Conservation (phyloP, 129 eudicot species). For the Cynara cardunculus region DNA sequence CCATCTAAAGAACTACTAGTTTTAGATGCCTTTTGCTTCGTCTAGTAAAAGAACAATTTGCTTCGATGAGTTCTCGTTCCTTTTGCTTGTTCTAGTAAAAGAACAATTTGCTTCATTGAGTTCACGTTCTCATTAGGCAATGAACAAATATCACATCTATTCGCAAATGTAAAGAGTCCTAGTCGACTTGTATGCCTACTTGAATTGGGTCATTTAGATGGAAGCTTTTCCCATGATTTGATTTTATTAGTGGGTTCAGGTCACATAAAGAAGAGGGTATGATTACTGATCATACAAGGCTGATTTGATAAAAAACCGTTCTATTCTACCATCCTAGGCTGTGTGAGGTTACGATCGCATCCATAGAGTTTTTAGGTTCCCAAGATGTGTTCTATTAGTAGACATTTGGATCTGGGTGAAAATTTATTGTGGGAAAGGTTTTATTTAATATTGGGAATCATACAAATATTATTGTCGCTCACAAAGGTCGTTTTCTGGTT, state of each 20-base stretch:
- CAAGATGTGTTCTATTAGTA: background rate
- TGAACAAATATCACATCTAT: background rate
- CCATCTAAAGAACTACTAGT: background rate
- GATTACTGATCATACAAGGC: background rate
- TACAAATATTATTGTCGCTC: background rate
- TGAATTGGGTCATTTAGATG: background rate
- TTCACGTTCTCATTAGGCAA: background rate
- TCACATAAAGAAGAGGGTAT: background rate
- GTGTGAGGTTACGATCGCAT: background rate
- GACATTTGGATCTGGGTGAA: background rate
- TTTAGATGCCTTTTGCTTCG: background rate
- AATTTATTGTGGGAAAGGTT: background rate
- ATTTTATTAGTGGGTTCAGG: background rate
- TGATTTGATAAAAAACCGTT: background rate
- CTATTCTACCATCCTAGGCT: background rate
- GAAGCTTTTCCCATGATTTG: conserved; percentile 5
- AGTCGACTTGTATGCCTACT: background rate
- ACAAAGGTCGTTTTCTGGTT: background rate
- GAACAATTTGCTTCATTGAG: background rate
- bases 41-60: background rate
- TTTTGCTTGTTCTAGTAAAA: background rate
- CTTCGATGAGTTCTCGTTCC: background rate
- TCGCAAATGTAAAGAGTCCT: background rate
- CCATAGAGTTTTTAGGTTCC: background rate
- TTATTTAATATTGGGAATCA: background rate